These are phyloP conservation scores for Carex pumila DNA, from an alignment of 176 grass and related monocot genomes.

Conservation along the genomic window DNA sequence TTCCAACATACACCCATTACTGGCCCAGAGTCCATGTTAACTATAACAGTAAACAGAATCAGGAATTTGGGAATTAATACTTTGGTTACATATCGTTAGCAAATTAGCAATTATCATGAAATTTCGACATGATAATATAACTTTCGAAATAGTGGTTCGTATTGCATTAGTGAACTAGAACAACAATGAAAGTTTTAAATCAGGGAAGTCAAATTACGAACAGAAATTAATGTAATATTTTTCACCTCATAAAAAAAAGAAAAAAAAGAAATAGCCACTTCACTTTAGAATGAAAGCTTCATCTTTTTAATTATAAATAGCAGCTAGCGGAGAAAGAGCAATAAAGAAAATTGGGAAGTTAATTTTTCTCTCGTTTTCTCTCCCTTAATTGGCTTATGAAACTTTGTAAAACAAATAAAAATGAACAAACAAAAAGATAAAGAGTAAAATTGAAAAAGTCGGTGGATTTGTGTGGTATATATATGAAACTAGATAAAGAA, in stretches of 20 bases:
- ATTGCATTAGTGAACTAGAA: not conserved
- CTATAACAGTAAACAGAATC: not conserved
- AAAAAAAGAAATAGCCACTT: not conserved
- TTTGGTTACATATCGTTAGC: not conserved
- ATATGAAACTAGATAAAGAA: not conserved
- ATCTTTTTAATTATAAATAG: not conserved
- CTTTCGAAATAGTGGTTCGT: not conserved
- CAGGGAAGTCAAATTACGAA: not conserved
- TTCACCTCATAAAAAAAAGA: not conserved
- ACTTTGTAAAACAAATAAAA: not conserved
- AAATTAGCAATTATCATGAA: not conserved
- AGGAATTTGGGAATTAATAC: not conserved
- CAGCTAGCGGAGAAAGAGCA: not conserved
- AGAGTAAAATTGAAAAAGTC: not conserved
- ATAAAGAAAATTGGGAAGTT: not conserved
- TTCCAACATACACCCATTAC: too few species aligned
- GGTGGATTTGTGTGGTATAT: too few species aligned
- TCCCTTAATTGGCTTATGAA: not conserved
- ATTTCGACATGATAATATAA: not conserved
- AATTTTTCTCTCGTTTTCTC: not conserved
- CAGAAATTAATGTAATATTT: not conserved
- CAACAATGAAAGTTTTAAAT: not conserved
- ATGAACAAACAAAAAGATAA: not conserved
- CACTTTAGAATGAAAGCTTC: not conserved
- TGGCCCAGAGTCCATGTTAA: too few species aligned